Evolutionary conservation across 495 filamentous ascomycete species (phyloP).

Genomic region (Penicillium salamii): DNA sequence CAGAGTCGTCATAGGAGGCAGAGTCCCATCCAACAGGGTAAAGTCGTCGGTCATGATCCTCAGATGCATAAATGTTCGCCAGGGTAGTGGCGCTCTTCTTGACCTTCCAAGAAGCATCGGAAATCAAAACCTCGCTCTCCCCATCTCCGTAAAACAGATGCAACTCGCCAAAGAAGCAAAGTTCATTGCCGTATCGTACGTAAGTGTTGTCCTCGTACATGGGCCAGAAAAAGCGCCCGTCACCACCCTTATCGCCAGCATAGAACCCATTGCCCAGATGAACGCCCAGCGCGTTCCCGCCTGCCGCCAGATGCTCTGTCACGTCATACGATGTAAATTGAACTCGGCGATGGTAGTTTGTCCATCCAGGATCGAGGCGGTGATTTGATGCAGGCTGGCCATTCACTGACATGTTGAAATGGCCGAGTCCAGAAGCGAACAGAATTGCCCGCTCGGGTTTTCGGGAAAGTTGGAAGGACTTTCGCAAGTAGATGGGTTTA

Average conservation of each 20-base stretch:
- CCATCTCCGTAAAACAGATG: constrained; percentile 26
- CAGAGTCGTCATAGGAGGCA: constrained; percentile 11
- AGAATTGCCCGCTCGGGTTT: constrained; percentile 16
- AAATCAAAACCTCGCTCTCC: constrained; percentile 20
- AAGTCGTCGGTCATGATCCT: constrained; percentile 22
- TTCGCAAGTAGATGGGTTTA: constrained; percentile 29
- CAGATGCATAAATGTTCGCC: constrained; percentile 31
- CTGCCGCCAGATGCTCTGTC: constrained; percentile 10
- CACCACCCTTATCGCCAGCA: constrained; percentile 24
- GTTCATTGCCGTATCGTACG: constrained; percentile 29
- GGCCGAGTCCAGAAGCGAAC: constrained; percentile 27
- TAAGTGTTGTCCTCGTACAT: constrained; percentile 34
- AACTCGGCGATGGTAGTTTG: constrained; percentile 26
- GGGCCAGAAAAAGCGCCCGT: constrained; percentile 31
- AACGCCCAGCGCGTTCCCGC: constrained; percentile 23
- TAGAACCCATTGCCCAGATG: constrained; percentile 32
- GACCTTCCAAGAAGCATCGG: constrained; percentile 24
- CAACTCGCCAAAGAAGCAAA: constrained; percentile 30
- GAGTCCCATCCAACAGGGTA: constrained; percentile 25
- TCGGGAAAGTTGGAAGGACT: constrained; percentile 15
- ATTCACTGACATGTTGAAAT: constrained; percentile 29
- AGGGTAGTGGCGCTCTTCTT: constrained; percentile 25
- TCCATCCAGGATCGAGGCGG: constrained; percentile 30
- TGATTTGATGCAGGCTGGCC: constrained; percentile 22
- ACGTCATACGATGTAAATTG: constrained; percentile 29